phyloP scores from a whole-genome alignment of 2,329 filamentous ascomycete genomes.

The Stemphylium beticola region DNA sequence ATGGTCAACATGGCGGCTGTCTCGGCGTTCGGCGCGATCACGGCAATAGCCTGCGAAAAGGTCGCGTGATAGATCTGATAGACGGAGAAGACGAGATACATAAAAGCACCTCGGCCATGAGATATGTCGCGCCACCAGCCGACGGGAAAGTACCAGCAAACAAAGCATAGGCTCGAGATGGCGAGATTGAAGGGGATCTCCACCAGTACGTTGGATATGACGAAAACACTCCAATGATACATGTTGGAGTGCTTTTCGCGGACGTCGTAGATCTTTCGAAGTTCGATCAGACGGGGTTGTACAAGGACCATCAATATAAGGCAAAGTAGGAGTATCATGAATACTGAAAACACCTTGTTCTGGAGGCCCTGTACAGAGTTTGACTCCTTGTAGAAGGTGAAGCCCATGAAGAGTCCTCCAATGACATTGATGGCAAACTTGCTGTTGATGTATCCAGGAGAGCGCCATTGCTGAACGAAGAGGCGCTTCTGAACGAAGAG shows the following conservation, averaged over 20 bases:
- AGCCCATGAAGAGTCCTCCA: constrained; percentile 18
- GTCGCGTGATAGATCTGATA: too few species aligned
- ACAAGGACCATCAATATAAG: constrained; percentile 46
- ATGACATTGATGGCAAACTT: constrained; percentile 69
- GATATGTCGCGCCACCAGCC: constrained; percentile 16
- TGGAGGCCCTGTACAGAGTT: constrained; percentile 44
- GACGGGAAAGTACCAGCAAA: constrained; percentile 67
- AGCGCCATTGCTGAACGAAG: constrained; percentile 90
- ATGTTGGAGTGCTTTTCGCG: constrained; percentile 67
- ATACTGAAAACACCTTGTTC: constrained; percentile 54
- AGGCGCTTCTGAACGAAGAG: constrained; percentile 70
- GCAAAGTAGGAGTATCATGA: constrained; percentile 51
- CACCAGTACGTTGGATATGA: constrained; percentile 70
- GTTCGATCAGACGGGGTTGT: constrained; percentile 51
- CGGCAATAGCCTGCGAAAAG: too few species aligned
- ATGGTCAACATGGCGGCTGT: too few species aligned
- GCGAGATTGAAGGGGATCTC: constrained; percentile 70
- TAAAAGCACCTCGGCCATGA: too few species aligned
- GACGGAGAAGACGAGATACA: too few species aligned
- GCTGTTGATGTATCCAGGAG: constrained; percentile 82
- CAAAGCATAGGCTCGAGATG: constrained; percentile 66
- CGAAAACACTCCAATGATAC: constrained; percentile 74
- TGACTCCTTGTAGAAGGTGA: constrained; percentile 22
- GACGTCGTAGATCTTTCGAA: constrained; percentile 57
- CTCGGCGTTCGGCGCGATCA: too few species aligned